A percentile compares a stretch with the other conserved stretches of the same genome.
These are phyloP conservation scores for Chlorella sp. DNA, from an alignment of 139 green algal genomes.

Conservation along the genomic window DNA sequence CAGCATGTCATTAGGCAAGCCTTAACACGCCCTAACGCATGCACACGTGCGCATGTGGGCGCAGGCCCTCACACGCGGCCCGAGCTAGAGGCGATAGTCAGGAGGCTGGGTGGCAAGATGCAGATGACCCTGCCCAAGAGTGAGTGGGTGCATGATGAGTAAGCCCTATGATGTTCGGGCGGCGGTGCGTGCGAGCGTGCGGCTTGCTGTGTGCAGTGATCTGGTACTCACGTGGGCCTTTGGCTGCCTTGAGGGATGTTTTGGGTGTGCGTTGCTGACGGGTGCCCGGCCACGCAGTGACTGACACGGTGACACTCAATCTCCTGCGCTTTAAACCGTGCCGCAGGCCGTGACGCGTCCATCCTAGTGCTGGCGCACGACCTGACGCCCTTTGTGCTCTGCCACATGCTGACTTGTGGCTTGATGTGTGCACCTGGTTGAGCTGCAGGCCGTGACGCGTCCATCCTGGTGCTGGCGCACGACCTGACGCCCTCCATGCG, in stretches of 20 bases:
- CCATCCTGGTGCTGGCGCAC: not conserved
- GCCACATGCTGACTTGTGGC: not conserved
- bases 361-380: not conserved
- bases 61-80: not conserved
- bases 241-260: no score
- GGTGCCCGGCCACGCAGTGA: no score
- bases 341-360: not conserved
- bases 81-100: not conserved
- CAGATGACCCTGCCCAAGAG: not conserved
- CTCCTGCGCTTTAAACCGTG: no score
- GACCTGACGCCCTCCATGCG: not conserved
- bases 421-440: not conserved
- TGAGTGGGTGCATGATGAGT: not conserved
- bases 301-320: no score
- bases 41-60: no score
- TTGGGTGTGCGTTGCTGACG: no score
- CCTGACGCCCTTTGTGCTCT: not conserved
- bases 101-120: not conserved
- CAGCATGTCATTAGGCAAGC: no score
- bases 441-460: not conserved
- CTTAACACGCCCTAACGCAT: no score
- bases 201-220: no score
- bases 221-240: no score
- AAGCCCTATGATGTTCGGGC: no score
- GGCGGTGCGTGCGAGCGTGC: no score